These are phyloP conservation scores for Pichia scutulata DNA, from an alignment of 805 yeast species.

Conservation along the genomic window DNA sequence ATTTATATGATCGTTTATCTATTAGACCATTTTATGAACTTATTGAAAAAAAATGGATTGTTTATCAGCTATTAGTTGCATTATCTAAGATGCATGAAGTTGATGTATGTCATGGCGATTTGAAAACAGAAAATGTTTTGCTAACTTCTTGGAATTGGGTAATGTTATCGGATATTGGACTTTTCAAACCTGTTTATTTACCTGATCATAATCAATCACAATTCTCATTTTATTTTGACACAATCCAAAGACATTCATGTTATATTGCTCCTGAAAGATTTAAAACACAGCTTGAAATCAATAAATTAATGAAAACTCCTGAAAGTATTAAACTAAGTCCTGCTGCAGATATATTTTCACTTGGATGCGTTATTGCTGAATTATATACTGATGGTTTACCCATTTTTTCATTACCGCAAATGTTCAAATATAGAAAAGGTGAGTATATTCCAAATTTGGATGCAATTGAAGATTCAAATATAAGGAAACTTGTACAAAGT, in stretches of 20 bases:
- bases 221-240: conserved; percentile 87
- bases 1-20: conserved; percentile 79
- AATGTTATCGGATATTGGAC: conserved; percentile 73
- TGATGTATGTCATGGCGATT: conserved; percentile 76
- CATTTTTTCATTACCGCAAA: conserved; percentile 75
- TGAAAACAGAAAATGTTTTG: conserved; percentile 82
- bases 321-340: conserved; percentile 34
- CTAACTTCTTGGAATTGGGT: conserved; percentile 89
- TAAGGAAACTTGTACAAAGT: conserved; percentile 48
- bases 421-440: conserved; percentile 70
- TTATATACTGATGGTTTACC: conserved; percentile 81
- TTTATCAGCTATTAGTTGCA: conserved; percentile 67
- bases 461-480: conserved; percentile 41
- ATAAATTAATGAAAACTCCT: conserved; percentile 10
- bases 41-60: conserved; percentile 77
- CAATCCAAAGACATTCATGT: conserved; percentile 78
- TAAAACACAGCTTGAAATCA: conserved; percentile 21
- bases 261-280: conserved; percentile 95
- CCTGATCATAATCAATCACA: conserved; percentile 94
- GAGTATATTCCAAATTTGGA: conserved; percentile 60
- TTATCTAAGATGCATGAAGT: conserved; percentile 55
- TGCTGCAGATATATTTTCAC: conserved; percentile 74
- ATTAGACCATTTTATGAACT: conserved; percentile 80
- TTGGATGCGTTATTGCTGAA: conserved; percentile 89
- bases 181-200: conserved; percentile 72